Base-by-base conservation (phyloP, 1,284 basidiomycete genomes). In the Tilletia caries region DNA sequence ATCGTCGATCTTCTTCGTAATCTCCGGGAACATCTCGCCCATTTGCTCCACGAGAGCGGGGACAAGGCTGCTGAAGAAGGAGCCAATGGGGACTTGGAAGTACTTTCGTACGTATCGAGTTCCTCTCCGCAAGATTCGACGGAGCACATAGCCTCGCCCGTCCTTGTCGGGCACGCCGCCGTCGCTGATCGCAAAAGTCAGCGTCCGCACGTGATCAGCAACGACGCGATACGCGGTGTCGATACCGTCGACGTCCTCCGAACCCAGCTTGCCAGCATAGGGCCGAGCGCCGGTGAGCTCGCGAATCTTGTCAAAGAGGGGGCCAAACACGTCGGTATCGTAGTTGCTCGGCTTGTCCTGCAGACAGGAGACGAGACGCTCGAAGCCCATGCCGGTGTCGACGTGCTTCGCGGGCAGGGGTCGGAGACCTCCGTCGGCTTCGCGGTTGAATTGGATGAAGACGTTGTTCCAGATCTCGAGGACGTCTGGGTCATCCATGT, bases 381-480 rank as follows among this genome's bases (percentile, higher is more conserved):
- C 95, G 84, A 96, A 98, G 69, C 95, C 95, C 93, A 98, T 94
- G 69, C 95, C 95, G 15, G 95, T 98, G 84, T 98, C 95, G 75
- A 98, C 91, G 81, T 98, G 95, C 85, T 95, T 93, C 64, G 91
- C 89, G 29, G 96, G 95, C 23, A 98, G 88, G 0, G 89, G 75
- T 70, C 89, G 89, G 20, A 98, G 87, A 20, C 89, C 89, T 67
- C 92, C 91, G 72, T 94, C 91, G 50, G 90, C 88, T 85, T 98
- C 95, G 50, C 95, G 91, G 85, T 98, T 98, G 87, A 92, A 98
- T 81, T 97, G 94, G 82, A 98, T 98, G 85, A 98, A 98, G 70
- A 98, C 95, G 84, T 96, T 96, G 87, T 98, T 98, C 95, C 95
- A 98, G 79, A 98, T 95, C 85, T 98, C 96, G 71, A 98, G 88